Evolutionary conservation across 108 stramenopile genomes (phyloP).

Genomic region (Nannochloropsis salina): DNA sequence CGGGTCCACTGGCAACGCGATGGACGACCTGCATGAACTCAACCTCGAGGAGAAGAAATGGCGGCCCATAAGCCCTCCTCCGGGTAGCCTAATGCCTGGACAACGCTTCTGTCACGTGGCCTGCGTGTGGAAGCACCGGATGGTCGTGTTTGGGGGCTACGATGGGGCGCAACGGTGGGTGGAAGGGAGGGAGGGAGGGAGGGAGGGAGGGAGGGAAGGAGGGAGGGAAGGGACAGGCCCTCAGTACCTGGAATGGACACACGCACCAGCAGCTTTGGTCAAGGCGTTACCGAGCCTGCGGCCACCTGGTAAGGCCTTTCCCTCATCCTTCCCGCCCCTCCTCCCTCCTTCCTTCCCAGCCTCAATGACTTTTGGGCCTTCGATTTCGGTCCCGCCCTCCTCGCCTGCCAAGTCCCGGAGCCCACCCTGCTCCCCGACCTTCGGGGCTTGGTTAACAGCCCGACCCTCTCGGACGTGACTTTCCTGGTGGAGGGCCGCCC

Average conservation of each 20-base stretch:
- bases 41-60: constrained; percentile 57
- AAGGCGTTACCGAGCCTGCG: background rate
- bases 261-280: background rate
- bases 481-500: constrained; percentile 78
- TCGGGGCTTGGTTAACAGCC: constrained; percentile 70
- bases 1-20: constrained; percentile 83
- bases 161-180: constrained; percentile 77
- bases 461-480: constrained; percentile 73
- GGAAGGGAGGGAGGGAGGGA: too few species aligned
- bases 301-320: background rate
- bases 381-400: constrained; percentile 39
- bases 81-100: constrained; percentile 17
- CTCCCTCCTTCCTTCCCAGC: background rate
- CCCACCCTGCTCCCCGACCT: constrained; percentile 70
- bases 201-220: too few species aligned
- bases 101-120: constrained; percentile 87
- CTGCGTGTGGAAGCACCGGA: constrained; percentile 59
- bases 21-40: constrained; percentile 91
- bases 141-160: constrained; percentile 91
- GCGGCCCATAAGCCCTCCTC: constrained; percentile 22
- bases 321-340: background rate
- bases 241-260: too few species aligned
- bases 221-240: too few species aligned
- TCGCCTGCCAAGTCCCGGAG: constrained; percentile 37
- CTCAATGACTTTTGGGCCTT: too few species aligned